Base-by-base conservation (phyloP, 2,329 filamentous ascomycete genomes). In the Colletotrichum acutatum region DNA sequence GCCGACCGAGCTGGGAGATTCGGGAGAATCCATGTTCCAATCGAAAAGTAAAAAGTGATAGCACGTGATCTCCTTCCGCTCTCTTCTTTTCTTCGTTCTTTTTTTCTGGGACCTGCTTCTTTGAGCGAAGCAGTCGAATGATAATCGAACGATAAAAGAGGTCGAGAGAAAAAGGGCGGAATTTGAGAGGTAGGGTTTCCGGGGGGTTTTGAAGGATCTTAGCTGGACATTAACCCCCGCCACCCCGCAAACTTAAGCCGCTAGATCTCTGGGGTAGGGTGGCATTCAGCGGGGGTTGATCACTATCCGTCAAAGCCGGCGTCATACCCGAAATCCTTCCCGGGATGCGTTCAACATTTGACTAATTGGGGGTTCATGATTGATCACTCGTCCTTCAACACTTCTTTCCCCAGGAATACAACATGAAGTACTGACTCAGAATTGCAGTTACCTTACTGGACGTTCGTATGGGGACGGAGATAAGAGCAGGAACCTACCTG, bases 1-100 rank as follows among this genome's bases (percentile, higher is more conserved):
- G 42, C 42, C 42, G 42, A 49, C 42, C 8, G 26, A 62, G 12
- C 12, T 52, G 14, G 60, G n/a, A n/a, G 65, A 69, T 68, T 32
- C 56, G 9, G 58, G 42, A 46, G 57, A 66, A 32, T 54, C 65
- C 69, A 72, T 72, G 24, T 46, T 56, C 52, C 22, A 28, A 28
- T 24, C 16, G 32, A 54, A 14, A 19, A 4, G n/a, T 3, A 52
- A 32, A 49, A 28, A 32, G 12, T 24, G 22, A 7, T 16, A 2
- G 16, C 42, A 32, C 42, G 26, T 16, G 11, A 28, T 7, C 14
- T 16, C 19, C 8, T 62, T 52, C 42, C 26, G n/a, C 19, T 32
- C 19, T 32, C 42, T 52, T 62, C 26, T 30, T 9, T 24, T 32
- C 26, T 11, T 34, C 24, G 4, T 24, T 22, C n/a, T 24, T 16